phyloP scores from a whole-genome alignment of 345 rosid species.

The Populus davidiana region DNA sequence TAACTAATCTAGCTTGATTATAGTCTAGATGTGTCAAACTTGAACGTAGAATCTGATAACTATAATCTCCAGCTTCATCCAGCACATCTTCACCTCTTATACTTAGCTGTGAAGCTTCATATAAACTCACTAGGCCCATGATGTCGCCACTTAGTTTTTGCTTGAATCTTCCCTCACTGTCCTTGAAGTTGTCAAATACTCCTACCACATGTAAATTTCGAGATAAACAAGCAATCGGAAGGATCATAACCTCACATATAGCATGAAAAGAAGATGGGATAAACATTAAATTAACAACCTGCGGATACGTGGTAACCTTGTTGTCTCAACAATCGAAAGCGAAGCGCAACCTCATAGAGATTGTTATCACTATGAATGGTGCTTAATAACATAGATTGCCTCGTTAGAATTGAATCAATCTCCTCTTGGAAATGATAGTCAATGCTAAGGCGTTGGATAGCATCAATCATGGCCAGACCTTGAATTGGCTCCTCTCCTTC shows the following conservation, averaged over 20 bases:
- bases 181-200: constrained; percentile 28
- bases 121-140: constrained; percentile 36
- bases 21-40: too few species aligned
- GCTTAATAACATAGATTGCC: constrained; percentile 7
- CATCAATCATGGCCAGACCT: constrained; percentile 36
- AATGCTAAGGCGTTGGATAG: constrained; percentile 40
- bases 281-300: constrained; percentile 15
- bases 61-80: too few species aligned
- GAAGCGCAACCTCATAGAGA: constrained; percentile 30
- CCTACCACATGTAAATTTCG: constrained; percentile 13
- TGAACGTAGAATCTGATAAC: too few species aligned
- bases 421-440: constrained; percentile 31
- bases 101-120: constrained; percentile 19
- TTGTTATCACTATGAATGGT: neutral
- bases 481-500: constrained; percentile 8
- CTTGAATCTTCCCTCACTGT: constrained; percentile 25
- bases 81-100: neutral
- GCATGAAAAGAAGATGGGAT: too few species aligned
- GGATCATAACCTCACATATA: neutral
- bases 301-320: constrained; percentile 13
- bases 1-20: too few species aligned
- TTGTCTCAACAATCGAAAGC: constrained; percentile 24
- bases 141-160: constrained; percentile 19
- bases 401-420: constrained; percentile 30
- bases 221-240: neutral